Percentiles rank a stretch among this genome's conserved stretches.
Conservation (phyloP, 2,329 filamentous ascomycete species). For the Teratosphaeria destructans region DNA sequence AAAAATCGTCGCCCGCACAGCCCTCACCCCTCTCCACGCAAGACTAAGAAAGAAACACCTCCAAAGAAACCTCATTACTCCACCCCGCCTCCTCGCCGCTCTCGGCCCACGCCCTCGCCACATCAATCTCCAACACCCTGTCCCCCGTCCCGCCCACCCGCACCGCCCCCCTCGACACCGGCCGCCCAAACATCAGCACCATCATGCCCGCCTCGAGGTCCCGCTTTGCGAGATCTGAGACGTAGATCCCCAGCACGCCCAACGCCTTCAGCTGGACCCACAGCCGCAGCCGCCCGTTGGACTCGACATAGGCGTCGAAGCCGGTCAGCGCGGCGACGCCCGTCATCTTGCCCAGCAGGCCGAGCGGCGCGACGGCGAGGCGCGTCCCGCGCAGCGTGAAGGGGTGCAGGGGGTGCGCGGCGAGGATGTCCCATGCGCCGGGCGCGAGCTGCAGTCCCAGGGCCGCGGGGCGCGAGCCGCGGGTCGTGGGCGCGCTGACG, state of each 20-base stretch:
- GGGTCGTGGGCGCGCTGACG: constrained; percentile 43
- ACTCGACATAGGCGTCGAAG: constrained; percentile 47
- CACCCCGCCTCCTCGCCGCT: constrained; percentile 60
- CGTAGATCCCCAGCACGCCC: constrained; percentile 66
- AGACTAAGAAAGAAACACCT: constrained; percentile 37
- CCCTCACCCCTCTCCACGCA: not conserved
- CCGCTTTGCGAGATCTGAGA: constrained; percentile 56
- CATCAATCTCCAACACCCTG: constrained; percentile 64
- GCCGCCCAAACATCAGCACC: constrained; percentile 57
- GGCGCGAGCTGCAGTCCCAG: constrained; percentile 53
- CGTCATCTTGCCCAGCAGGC: constrained; percentile 80
- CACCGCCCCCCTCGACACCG: constrained; percentile 59
- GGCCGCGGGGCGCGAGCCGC: constrained; percentile 31
- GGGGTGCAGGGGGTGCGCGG: constrained; percentile 55
- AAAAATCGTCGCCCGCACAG: not conserved
- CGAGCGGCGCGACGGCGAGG: constrained; percentile 54
- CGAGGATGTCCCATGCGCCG: constrained; percentile 71
- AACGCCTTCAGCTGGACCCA: constrained; percentile 68
- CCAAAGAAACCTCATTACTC: constrained; percentile 69
- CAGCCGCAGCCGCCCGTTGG: constrained; percentile 53
- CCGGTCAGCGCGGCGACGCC: constrained; percentile 66
- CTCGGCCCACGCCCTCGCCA: constrained; percentile 66
- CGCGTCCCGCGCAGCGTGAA: constrained; percentile 34
- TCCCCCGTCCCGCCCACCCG: not conserved
- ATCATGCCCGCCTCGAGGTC: constrained; percentile 20